Percentiles rank a stretch among this genome's conserved stretches.
These are phyloP conservation scores for Rhodosporidiobolus odoratus DNA, from an alignment of 768 basidiomycete genomes.

Conservation along the genomic window DNA sequence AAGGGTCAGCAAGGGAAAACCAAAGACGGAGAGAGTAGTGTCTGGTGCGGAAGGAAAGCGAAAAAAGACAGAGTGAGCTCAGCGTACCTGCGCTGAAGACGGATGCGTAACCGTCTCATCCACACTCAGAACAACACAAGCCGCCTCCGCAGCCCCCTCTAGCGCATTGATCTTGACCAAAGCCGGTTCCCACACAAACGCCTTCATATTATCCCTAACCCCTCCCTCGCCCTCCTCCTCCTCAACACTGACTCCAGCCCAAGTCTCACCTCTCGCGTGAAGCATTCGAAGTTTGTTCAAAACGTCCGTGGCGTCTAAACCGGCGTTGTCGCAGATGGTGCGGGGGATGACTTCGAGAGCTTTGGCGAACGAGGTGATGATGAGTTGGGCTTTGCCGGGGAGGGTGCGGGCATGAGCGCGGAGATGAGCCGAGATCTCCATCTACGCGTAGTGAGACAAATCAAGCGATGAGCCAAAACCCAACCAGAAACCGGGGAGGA, in stretches of 20 bases:
- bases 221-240: slow-evolving; percentile 59
- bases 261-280: slow-evolving; percentile 75
- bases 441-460: slow-evolving; percentile 52
- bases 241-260: slow-evolving; percentile 88
- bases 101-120: slow-evolving; percentile 97
- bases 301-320: slow-evolving; percentile 92
- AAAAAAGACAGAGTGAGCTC: background rate
- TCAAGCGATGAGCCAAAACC: background rate
- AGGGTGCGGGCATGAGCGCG: slow-evolving; percentile 85
- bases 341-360: slow-evolving; percentile 96
- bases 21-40: background rate
- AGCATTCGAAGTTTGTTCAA: slow-evolving; percentile 96
- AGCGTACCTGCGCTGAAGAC: slow-evolving; percentile 15
- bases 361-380: slow-evolving; percentile 92
- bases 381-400: slow-evolving; percentile 88
- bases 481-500: background rate
- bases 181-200: slow-evolving; percentile 97
- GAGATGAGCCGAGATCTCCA: slow-evolving; percentile 94
- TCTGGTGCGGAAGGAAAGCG: background rate
- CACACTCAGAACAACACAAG: slow-evolving; percentile 88
- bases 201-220: slow-evolving; percentile 91
- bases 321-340: slow-evolving; percentile 98
- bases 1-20: background rate
- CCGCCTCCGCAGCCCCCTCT: slow-evolving; percentile 90
- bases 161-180: slow-evolving; percentile 93